phyloP scores from a whole-genome alignment of 2,329 filamentous ascomycete genomes.

The Mariannaea sp. region DNA sequence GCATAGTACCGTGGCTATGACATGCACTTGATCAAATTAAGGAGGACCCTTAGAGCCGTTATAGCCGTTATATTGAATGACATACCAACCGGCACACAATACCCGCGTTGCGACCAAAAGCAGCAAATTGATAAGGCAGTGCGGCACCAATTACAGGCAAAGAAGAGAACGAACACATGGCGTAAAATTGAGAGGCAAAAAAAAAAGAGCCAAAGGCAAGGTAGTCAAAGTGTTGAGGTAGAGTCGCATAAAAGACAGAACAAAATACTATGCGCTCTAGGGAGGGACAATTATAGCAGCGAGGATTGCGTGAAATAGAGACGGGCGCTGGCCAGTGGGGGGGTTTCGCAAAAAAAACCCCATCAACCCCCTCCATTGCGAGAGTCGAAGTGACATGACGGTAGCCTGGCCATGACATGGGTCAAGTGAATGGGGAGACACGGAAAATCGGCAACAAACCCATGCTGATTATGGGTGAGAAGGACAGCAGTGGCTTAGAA shows the following conservation, averaged over 20 bases:
- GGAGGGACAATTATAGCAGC: no score
- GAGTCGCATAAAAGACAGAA: no score
- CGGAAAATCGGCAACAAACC: not conserved
- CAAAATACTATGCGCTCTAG: no score
- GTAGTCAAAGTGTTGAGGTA: no score
- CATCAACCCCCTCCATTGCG: not conserved
- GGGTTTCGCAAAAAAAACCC: no score
- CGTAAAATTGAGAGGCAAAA: no score
- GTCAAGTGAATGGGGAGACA: not conserved
- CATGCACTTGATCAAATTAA: not conserved
- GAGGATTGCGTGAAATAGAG: no score
- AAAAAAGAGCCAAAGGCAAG: no score
- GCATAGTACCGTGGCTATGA: not conserved
- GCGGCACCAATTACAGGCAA: not conserved
- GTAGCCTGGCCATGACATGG: not conserved
- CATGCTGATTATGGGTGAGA: not conserved
- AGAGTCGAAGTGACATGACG: not conserved
- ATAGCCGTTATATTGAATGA: not conserved
- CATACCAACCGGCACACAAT: conserved; percentile 8
- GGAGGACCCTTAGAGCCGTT: not conserved
- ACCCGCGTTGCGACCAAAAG: conserved; percentile 2
- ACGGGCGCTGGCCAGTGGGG: no score
- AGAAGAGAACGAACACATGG: not conserved
- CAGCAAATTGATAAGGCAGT: not conserved
- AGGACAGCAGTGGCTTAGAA: not conserved